Evolutionary conservation across 768 basidiomycete species (phyloP).

Genomic region (Agaricus bisporus): DNA sequence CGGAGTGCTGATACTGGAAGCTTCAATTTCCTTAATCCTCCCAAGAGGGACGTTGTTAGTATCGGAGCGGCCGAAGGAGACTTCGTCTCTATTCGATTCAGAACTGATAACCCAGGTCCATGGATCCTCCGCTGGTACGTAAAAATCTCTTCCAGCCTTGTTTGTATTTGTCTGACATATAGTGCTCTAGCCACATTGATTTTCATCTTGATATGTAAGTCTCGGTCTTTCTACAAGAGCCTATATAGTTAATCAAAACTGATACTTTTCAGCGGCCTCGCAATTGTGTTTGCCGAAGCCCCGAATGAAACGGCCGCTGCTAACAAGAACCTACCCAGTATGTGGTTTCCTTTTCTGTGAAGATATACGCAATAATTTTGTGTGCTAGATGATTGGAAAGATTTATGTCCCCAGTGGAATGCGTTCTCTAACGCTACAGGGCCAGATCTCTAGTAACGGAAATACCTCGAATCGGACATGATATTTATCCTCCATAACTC

Average conservation of each 20-base stretch:
- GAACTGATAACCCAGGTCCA: slow-evolving; percentile 61
- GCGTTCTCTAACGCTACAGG: neutral
- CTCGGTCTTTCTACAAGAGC: neutral
- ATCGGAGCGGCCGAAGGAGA: slow-evolving; percentile 31
- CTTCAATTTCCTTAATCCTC: slow-evolving; percentile 43
- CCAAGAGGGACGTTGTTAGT: slow-evolving; percentile 45
- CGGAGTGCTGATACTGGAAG: slow-evolving; percentile 27
- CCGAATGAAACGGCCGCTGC: neutral
- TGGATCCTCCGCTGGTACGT: slow-evolving; percentile 43
- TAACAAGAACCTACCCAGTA: neutral
- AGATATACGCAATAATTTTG: neutral
- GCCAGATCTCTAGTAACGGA: neutral
- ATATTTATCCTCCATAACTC: neutral
- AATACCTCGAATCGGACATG: too few relatives aligned
- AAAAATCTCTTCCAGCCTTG: neutral
- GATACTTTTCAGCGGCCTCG: slow-evolving; percentile 10
- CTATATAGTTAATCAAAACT: neutral
- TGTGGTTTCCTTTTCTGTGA: neutral
- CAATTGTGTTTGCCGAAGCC: slow-evolving; percentile 15
- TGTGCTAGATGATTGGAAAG: neutral
- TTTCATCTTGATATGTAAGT: slow-evolving; percentile 26
- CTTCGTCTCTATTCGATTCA: slow-evolving; percentile 51
- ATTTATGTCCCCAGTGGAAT: neutral
- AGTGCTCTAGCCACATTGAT: slow-evolving; percentile 27
- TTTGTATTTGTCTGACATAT: neutral